Conservation (phyloP, 2,329 filamentous ascomycete genomes). For the Cordyceps tenuipes region DNA sequence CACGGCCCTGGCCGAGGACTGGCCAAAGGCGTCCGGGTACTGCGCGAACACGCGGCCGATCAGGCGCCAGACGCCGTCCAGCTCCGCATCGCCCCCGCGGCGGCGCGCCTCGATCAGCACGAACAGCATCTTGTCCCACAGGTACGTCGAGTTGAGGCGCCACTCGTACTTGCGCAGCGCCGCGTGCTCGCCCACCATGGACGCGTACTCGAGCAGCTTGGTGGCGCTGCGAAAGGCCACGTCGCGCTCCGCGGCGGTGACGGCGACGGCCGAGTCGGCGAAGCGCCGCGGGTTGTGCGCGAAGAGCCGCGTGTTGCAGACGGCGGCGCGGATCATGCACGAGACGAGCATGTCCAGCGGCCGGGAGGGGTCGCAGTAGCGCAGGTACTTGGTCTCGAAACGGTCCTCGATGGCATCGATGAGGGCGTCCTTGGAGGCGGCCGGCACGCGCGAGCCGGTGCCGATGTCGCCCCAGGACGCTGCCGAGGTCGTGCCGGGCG, state of each 20-base stretch:
- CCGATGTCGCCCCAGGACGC: slow-evolving; percentile 2
- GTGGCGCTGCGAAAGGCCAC: slow-evolving; percentile 11
- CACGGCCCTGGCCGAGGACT: slow-evolving; percentile 16
- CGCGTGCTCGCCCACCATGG: slow-evolving; percentile 14
- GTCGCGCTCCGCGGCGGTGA: slow-evolving; percentile 7
- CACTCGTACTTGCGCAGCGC: slow-evolving; percentile 21
- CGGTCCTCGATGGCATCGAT: slow-evolving; percentile 10
- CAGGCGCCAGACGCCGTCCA: slow-evolving; percentile 21
- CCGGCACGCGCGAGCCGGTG: background rate
- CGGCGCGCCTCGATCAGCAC: slow-evolving; percentile 23
- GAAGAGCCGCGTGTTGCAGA: slow-evolving; percentile 13
- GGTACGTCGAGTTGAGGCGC: slow-evolving; percentile 20
- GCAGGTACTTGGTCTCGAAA: slow-evolving; percentile 12
- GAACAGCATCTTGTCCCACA: slow-evolving; percentile 24
- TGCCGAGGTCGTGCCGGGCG: background rate
- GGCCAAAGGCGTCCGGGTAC: slow-evolving; percentile 17
- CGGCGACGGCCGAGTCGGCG: background rate
- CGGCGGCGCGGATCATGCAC: slow-evolving; percentile 10
- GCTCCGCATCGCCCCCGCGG: slow-evolving; percentile 17
- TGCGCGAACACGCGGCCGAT: slow-evolving; percentile 19
- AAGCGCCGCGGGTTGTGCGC: slow-evolving; percentile 10
- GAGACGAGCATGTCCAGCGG: slow-evolving; percentile 9
- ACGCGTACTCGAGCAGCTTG: slow-evolving; percentile 17
- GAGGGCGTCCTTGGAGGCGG: background rate
- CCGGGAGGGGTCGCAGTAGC: slow-evolving; percentile 14